Evolutionary conservation across 2,329 filamentous ascomycete species (phyloP).

Genomic region (Hypoxylon sp.): DNA sequence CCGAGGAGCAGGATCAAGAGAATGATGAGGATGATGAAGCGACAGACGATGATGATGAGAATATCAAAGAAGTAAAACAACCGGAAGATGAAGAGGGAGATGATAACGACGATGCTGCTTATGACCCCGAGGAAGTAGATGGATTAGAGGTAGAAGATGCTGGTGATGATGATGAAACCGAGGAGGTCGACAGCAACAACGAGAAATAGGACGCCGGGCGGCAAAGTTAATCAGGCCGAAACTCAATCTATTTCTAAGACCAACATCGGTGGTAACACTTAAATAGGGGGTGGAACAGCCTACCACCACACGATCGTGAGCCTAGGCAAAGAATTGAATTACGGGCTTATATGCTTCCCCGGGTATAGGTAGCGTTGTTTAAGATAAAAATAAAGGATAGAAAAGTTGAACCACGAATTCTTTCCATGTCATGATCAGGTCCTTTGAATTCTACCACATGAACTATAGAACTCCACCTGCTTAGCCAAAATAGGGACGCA

Average conservation of each 20-base stretch:
- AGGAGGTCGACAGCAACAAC: conserved; percentile 8
- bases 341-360: background rate
- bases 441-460: no score
- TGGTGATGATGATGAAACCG: conserved; percentile 15
- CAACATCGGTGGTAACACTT: conserved; percentile 23
- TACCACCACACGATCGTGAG: conserved; percentile 48
- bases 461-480: no score
- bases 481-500: no score
- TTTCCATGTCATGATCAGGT: no score
- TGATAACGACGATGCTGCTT: conserved; percentile 42
- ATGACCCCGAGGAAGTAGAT: conserved; percentile 29
- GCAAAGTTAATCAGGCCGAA: conserved; percentile 16
- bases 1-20: conserved; percentile 40
- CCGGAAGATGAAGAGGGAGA: conserved; percentile 24
- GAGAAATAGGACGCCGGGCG: background rate
- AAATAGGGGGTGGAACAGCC: conserved; percentile 42
- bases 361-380: background rate
- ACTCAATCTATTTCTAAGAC: conserved; percentile 1
- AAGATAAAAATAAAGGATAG: background rate
- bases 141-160: conserved; percentile 18
- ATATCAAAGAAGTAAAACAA: conserved; percentile 2
- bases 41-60: conserved; percentile 39
- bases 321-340: conserved; percentile 29
- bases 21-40: conserved; percentile 30
- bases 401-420: background rate